Conservation (phyloP, 148 eudicot species). For the Diospyros kaki region DNA sequence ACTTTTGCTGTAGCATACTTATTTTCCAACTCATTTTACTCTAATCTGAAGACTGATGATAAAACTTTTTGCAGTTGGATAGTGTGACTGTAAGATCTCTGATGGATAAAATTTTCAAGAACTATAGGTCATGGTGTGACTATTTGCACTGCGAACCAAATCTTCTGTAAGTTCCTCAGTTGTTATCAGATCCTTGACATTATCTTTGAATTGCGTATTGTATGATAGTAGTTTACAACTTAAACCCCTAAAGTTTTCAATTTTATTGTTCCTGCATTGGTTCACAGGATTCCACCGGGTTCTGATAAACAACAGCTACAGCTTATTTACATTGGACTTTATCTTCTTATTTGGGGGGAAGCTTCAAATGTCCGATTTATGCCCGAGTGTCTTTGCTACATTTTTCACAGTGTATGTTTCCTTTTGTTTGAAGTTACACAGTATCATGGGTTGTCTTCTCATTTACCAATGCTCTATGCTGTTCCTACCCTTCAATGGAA, state of each 20-base stretch:
- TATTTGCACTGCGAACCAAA: constrained; percentile 68
- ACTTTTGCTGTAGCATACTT: background rate
- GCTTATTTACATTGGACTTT: constrained; percentile 85
- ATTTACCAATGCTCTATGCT: background rate
- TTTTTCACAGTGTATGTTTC: constrained; percentile 76
- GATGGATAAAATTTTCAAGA: constrained; percentile 67
- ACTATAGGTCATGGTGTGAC: constrained; percentile 80
- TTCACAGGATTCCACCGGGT: constrained; percentile 54
- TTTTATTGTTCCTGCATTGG: constrained; percentile 14
- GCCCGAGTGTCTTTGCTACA: constrained; percentile 96
- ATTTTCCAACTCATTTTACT: constrained; percentile 12
- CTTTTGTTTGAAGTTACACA: background rate
- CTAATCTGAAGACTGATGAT: constrained; percentile 6
- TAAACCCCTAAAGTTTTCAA: background rate
- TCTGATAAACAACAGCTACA: constrained; percentile 56
- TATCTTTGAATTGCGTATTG: background rate
- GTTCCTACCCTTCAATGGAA: background rate
- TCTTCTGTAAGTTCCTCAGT: constrained; percentile 54
- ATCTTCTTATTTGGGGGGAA: constrained; percentile 99
- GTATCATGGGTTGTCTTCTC: background rate
- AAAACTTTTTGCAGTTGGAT: constrained; percentile 63
- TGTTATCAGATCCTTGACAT: background rate
- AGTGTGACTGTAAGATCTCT: constrained; percentile 45
- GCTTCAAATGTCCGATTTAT: constrained; percentile 95
- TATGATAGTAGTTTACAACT: background rate